Base-by-base conservation (phyloP, 192 early-diverging fungal species). In the Lobulomyces angularis region DNA sequence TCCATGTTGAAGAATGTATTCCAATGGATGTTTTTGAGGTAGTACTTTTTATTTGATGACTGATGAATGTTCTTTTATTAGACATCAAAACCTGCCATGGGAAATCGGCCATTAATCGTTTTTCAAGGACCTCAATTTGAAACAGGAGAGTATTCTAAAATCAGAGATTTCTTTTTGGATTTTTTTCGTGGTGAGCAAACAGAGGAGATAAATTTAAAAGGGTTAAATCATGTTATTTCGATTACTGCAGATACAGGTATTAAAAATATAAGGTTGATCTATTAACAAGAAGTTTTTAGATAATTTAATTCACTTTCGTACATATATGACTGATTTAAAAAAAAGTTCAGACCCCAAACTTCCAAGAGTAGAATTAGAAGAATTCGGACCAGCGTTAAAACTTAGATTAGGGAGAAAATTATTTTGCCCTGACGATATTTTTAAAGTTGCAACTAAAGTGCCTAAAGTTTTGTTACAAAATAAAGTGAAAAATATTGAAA, bases 401-500 rank as follows among this genome's bases (percentile, higher is more conserved):
- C 77, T 95, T 48, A 66, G 55, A 7, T 53, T 92, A 25, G 70
- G 90, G 29, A 71, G 94, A 44, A 71, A 71, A 25, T 63, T 66
- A 24, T 62, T 76, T 16, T 79, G 88, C 27, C 71, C 77, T 47
- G 60, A 67, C 18, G 84, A 90, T n/a, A 60, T 88, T 42, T 83
- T 81, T 80, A 90, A 85, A 63, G 55, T 67, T 43, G 81, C 94
- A 1, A 68, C 71, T 8, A 73, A 65, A 50, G 75, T 96, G 28
- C 91, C 92, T 27, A 90, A 81, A 64, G 83, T 32, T 56, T 12
- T 38, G 6, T 53, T 80, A 74, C 59, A 59, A 31, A 81, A 77
- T 58, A 91, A 91, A 67, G 74, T 71, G 49, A 98, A 98, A 83
- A 98, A 98, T 53, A 68, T 98, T 38, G 70, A 73, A 37, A 65